phyloP scores from a whole-genome alignment of 495 filamentous ascomycete species.

The Penicillium arizonense region DNA sequence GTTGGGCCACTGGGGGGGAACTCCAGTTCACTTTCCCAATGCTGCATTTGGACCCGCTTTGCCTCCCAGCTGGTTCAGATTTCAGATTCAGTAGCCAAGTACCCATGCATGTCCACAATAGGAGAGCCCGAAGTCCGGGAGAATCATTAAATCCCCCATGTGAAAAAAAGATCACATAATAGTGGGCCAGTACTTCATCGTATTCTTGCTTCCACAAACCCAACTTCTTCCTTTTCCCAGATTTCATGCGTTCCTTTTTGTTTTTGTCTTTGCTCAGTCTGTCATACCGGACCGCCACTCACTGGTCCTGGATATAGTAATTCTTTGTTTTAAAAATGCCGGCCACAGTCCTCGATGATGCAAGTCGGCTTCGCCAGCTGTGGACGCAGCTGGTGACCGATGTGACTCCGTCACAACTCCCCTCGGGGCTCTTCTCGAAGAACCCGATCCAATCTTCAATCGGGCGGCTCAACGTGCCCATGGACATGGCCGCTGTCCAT shows the following conservation, averaged over 20 bases:
- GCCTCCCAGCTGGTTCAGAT: not conserved
- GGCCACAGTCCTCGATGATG: conserved; percentile 13
- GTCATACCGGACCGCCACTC: conserved; percentile 2
- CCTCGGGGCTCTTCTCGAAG: conserved; percentile 10
- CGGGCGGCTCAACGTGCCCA: conserved; percentile 6
- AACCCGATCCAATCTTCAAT: not conserved
- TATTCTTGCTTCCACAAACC: not conserved
- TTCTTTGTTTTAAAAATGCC: conserved; percentile 9
- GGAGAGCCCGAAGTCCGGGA: not conserved
- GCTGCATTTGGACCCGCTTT: not conserved
- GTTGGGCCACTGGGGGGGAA: not conserved
- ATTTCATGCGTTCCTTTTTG: not conserved
- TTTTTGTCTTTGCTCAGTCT: conserved; percentile 1
- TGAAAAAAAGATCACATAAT: conserved; percentile 3
- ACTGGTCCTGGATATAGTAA: conserved; percentile 5
- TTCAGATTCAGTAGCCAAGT: not conserved
- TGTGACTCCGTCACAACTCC: conserved; percentile 15
- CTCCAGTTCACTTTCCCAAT: not conserved
- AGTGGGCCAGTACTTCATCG: not conserved
- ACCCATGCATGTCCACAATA: not conserved
- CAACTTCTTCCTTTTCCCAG: not conserved
- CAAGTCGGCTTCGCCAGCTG: conserved; percentile 13
- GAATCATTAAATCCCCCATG: not conserved
- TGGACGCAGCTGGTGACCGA: conserved; percentile 15
- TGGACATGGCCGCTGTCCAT: conserved; percentile 10